A percentile compares a stretch with the other conserved stretches of the same genome.
These are phyloP conservation scores for Fusarium napiforme DNA, from an alignment of 2,329 filamentous ascomycete genomes.

Conservation along the genomic window DNA sequence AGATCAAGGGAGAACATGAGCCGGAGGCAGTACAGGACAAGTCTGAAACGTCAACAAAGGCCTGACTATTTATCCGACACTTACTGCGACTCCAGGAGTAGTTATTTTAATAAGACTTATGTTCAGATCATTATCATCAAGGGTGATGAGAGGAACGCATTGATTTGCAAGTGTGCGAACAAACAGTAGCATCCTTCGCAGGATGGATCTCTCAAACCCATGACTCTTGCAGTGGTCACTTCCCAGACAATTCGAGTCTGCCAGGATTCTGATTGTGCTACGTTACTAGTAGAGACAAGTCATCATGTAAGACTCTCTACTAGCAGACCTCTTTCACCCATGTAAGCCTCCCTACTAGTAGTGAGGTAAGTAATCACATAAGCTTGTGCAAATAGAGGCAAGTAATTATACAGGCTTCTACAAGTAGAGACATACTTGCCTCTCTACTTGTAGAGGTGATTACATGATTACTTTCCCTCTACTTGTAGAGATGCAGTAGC, in stretches of 20 bases:
- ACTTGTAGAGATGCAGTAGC: neutral
- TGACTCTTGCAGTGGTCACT: neutral
- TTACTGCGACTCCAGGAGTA: neutral
- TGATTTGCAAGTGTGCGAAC: neutral
- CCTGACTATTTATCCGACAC: too few relatives aligned
- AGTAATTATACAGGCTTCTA: neutral
- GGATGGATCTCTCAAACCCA: too few relatives aligned
- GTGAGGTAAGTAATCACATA: too few relatives aligned
- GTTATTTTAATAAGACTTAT: accelerated
- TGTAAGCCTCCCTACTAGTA: too few relatives aligned
- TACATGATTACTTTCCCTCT: neutral
- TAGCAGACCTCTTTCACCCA: too few relatives aligned
- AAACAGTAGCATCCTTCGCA: neutral
- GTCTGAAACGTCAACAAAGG: neutral
- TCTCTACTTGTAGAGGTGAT: neutral
- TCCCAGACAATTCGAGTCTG: too few relatives aligned
- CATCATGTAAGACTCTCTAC: too few relatives aligned
- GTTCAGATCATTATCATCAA: accelerated
- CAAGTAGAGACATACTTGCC: neutral
- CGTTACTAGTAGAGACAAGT: too few relatives aligned
- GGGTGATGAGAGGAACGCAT: accelerated
- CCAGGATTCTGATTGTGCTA: too few relatives aligned
- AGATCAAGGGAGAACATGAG: neutral
- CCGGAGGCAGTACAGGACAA: neutral
- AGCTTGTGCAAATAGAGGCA: neutral